phyloP scores from a whole-genome alignment of 176 grass and related monocot species.

The Oropetium thomaeum region DNA sequence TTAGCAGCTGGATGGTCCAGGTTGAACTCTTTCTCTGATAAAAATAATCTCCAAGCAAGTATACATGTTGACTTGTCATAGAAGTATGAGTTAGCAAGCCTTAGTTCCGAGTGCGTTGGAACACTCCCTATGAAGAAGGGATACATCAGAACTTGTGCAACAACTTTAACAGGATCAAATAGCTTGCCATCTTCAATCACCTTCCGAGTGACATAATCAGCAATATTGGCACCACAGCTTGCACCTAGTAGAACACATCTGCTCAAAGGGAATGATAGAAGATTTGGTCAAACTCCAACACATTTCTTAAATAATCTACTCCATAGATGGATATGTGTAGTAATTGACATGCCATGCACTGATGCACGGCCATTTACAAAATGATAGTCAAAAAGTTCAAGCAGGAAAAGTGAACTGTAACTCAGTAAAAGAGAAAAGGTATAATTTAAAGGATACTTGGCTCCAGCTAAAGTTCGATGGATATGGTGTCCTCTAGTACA shows the following conservation, averaged over 20 bases:
- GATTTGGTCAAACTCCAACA: background rate
- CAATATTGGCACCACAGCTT: constrained; percentile 87
- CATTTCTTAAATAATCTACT: background rate
- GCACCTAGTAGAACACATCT: constrained; percentile 91
- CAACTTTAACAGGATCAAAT: constrained; percentile 75
- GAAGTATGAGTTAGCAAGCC: constrained; percentile 89
- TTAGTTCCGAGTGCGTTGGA: constrained; percentile 88
- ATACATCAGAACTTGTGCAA: constrained; percentile 96
- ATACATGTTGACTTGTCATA: constrained; percentile 82
- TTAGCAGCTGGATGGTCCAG: constrained; percentile 82
- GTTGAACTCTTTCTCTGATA: constrained; percentile 75
- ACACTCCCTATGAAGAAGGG: constrained; percentile 83
- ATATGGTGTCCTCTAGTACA: background rate
- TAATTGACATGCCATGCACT: background rate
- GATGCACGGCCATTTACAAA: constrained; percentile 2
- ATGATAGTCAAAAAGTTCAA: background rate
- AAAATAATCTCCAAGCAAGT: constrained; percentile 88
- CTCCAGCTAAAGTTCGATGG: background rate
- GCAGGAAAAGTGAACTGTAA: background rate
- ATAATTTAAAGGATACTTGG: background rate
- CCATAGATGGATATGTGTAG: constrained; percentile 10
- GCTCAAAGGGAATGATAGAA: constrained; percentile 27
- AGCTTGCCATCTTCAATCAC: constrained; percentile 53
- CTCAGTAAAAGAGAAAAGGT: background rate
- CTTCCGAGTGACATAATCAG: constrained; percentile 79